Evolutionary conservation across 768 basidiomycete genomes (phyloP), one percentile per base, ranked within the genome.

Genomic region (Boletus rubescentipes): DNA sequence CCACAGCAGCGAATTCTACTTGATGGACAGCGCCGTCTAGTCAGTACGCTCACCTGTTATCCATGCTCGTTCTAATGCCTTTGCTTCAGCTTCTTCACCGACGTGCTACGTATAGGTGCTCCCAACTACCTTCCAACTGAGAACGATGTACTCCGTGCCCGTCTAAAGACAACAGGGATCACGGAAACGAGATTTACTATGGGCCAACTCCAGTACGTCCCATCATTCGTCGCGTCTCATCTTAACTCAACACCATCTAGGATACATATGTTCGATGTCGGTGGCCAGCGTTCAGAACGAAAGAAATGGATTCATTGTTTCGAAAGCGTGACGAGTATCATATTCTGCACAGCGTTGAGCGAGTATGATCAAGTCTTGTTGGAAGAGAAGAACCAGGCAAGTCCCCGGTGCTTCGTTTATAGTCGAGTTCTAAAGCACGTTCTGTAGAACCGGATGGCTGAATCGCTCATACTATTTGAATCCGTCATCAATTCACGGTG

Each of bases 21-120:
- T 97, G 14, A 96, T 95, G 92, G 95, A 97, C 67, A 90, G 84
- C n/a, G 95, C 95, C 0, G 77, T 78, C 40, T 96, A 96, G 91
- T 92, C 61, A 66, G 89, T 80, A 11, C 23, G 9, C 21, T 38
- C 32, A 32, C 42, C 12, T 30, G 4, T 7, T 47, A 2, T 38
- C 46, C 10, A 7, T 30, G 0, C 30, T 44, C 21, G 20, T 46
- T 21, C 59, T 55, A 18, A 58, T 14, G 9, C 3, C 2, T 9
- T 15, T 9, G 11, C 38, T 18, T 10, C 55, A 93, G 91, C 70
- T 98, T 98, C 73, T 95, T 97, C 72, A 77, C 79, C 11, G 84
- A 93, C 49, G 87, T 93, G 10, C 72, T 83, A n/a, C 84, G 93
- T 41, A 94, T 98, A 67, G 91, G 90, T 2, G 70, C 81, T 2